These are phyloP conservation scores for Ehretia macrophylla DNA, from an alignment of 257 asterid genomes.

Conservation along the genomic window DNA sequence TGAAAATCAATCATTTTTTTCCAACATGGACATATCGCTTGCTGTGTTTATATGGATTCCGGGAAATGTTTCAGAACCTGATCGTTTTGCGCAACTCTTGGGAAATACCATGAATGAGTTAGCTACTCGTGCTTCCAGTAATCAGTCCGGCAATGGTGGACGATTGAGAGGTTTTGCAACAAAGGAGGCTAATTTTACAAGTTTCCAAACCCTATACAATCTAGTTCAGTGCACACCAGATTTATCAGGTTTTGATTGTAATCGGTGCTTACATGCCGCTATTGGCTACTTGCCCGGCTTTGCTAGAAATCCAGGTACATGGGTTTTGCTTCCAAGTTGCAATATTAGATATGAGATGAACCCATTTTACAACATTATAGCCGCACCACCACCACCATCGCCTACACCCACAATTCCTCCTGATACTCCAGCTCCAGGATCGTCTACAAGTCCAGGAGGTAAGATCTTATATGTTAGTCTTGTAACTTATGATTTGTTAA, in stretches of 20 bases:
- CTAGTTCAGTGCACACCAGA: background rate
- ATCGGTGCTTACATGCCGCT: background rate
- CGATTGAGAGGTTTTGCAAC: conserved; percentile 9
- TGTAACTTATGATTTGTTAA: too few relatives aligned
- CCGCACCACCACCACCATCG: too few relatives aligned
- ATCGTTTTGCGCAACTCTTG: background rate
- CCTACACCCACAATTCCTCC: too few relatives aligned
- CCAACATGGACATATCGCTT: too few relatives aligned
- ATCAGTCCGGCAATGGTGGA: background rate
- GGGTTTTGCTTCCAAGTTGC: background rate
- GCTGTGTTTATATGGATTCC: background rate
- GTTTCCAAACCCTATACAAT: background rate
- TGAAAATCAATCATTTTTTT: too few relatives aligned
- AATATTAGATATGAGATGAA: too few relatives aligned
- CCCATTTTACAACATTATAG: too few relatives aligned
- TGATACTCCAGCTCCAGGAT: too few relatives aligned
- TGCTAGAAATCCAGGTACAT: background rate
- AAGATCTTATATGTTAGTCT: too few relatives aligned
- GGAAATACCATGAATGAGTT: background rate
- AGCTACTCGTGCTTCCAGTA: background rate
- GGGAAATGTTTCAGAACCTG: background rate
- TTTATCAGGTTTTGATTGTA: background rate
- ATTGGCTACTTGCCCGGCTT: background rate
- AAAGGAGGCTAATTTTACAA: background rate
- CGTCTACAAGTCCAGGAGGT: too few relatives aligned